These are phyloP conservation scores for Penicillium oxalicum DNA, from an alignment of 2,329 filamentous ascomycete species.

Conservation along the genomic window DNA sequence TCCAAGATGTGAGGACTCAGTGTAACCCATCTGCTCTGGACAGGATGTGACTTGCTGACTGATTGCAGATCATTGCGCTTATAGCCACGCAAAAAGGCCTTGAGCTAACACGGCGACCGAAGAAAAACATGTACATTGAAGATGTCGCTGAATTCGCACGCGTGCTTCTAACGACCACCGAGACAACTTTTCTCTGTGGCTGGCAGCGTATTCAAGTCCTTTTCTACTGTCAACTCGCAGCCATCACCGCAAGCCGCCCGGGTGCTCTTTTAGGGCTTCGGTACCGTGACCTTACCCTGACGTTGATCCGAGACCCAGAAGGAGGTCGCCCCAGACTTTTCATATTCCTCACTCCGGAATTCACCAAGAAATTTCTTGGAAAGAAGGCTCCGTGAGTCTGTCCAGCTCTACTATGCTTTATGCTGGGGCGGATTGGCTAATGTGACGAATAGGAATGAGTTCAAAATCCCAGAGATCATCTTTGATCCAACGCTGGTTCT, in stretches of 20 bases:
- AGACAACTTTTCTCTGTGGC: constrained; percentile 27
- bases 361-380: constrained; percentile 22
- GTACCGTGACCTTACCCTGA: constrained; percentile 22
- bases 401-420: too few species aligned
- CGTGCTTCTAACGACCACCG: constrained; percentile 25
- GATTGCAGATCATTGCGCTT: constrained; percentile 26
- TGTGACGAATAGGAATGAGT: constrained; percentile 31
- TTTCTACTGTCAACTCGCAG: constrained; percentile 23
- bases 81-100: constrained; percentile 24
- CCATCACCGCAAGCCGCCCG: constrained; percentile 23
- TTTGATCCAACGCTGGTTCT: constrained; percentile 33
- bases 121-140: constrained; percentile 29
- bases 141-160: constrained; percentile 28
- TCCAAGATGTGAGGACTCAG: constrained; percentile 19
- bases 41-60: too few species aligned
- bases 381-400: constrained; percentile 21
- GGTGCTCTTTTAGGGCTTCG: constrained; percentile 21
- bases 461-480: constrained; percentile 33
- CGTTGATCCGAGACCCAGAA: constrained; percentile 24
- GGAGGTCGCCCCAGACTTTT: constrained; percentile 16
- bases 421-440: too few species aligned
- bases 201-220: constrained; percentile 23
- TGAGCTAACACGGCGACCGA: constrained; percentile 13
- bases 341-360: constrained; percentile 22
- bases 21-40: too few species aligned